Evolutionary conservation across 2,329 filamentous ascomycete species (phyloP).

Genomic region (Stagonosporopsis chrysanthemi): DNA sequence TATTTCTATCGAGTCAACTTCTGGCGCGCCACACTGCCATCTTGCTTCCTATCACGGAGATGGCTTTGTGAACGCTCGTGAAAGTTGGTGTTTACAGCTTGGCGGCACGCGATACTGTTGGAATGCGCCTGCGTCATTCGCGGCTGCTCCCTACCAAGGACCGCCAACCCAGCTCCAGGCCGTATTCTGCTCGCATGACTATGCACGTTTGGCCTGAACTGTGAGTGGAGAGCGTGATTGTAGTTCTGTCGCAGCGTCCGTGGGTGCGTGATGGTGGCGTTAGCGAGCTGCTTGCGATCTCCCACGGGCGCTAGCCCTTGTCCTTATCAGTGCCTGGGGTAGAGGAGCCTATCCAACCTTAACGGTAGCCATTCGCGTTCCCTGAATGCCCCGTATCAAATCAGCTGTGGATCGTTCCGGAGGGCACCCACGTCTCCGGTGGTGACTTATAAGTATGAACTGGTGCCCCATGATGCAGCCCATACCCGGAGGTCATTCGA

Average conservation of each 20-base stretch:
- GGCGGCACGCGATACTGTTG: constrained; percentile 24
- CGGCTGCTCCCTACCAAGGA: constrained; percentile 16
- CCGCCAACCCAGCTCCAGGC: constrained; percentile 5
- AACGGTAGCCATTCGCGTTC: constrained; percentile 11
- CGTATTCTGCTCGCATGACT: constrained; percentile 14
- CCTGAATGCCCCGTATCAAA: constrained; percentile 12
- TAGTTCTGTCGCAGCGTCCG: constrained; percentile 3
- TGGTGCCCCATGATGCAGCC: constrained; percentile 11
- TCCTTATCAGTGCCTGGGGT: constrained; percentile 34
- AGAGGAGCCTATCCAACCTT: constrained; percentile 27
- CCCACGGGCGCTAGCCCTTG: constrained; percentile 24
- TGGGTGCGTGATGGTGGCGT: constrained; percentile 11
- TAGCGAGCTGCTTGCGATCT: constrained; percentile 6
- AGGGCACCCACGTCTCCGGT: constrained; percentile 6
- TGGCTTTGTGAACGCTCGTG: constrained; percentile 14
- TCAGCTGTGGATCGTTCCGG: constrained; percentile 10
- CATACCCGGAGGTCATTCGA: constrained; percentile 12
- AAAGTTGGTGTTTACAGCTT: constrained; percentile 13
- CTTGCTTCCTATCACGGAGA: constrained; percentile 24
- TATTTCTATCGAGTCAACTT: constrained; percentile 43
- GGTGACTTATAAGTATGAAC: constrained; percentile 16
- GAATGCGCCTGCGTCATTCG: constrained; percentile 26
- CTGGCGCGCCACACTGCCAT: constrained; percentile 4
- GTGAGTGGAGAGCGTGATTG: background rate
- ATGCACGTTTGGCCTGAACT: background rate